Percentiles rank a stretch among this genome's conserved stretches.
phyloP scores from a whole-genome alignment of 1,139 yeast genomes.

The Zygotorulaspora mrakii region DNA sequence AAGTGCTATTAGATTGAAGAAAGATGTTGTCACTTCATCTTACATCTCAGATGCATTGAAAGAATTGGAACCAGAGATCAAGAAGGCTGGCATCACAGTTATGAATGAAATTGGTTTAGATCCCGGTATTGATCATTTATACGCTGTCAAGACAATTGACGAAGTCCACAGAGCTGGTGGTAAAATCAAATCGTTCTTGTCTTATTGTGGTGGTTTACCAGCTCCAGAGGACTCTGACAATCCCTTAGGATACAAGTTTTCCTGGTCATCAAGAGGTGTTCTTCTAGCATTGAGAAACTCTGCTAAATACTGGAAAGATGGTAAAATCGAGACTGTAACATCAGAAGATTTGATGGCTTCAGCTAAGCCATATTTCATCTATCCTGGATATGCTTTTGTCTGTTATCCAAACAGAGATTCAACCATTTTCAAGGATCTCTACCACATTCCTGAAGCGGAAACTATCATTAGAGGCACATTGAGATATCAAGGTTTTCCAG shows the following conservation, averaged over 20 bases:
- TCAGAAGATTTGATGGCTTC: slow-evolving; percentile 94
- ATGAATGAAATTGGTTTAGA: slow-evolving; percentile 95
- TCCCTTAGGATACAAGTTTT: slow-evolving; percentile 97
- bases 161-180: slow-evolving; percentile 92
- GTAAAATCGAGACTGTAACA: slow-evolving; percentile 70
- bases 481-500: slow-evolving; percentile 98
- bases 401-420: slow-evolving; percentile 98
- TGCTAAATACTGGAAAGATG: slow-evolving; percentile 86
- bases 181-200: slow-evolving; percentile 85
- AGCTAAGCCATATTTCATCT: slow-evolving; percentile 91
- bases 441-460: slow-evolving; percentile 94
- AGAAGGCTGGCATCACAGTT: slow-evolving; percentile 81
- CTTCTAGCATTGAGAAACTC: slow-evolving; percentile 89
- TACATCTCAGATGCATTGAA: slow-evolving; percentile 90
- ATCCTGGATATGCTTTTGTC: slow-evolving; percentile 93
- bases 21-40: slow-evolving; percentile 92
- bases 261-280: slow-evolving; percentile 99
- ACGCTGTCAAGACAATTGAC: slow-evolving; percentile 95
- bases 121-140: slow-evolving; percentile 97
- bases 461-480: slow-evolving; percentile 95
- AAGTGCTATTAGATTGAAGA: slow-evolving; percentile 87
- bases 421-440: slow-evolving; percentile 85
- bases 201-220: slow-evolving; percentile 98
- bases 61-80: slow-evolving; percentile 72
- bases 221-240: slow-evolving; percentile 97